These are phyloP conservation scores for Suillus paluster DNA, from an alignment of 768 basidiomycete species.

Conservation along the genomic window DNA sequence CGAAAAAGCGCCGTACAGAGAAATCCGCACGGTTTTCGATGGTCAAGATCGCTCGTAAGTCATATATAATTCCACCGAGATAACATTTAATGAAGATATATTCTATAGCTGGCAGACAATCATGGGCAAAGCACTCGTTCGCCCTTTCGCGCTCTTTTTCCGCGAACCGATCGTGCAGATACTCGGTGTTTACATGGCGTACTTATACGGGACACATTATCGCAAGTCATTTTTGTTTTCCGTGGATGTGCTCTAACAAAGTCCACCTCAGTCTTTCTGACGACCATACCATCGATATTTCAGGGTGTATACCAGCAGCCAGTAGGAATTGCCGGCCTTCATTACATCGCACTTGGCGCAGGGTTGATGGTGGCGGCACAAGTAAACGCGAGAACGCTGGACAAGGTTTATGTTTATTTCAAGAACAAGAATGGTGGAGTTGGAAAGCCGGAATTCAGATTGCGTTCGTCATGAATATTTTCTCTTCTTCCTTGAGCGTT, in stretches of 20 bases:
- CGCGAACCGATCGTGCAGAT: constrained; percentile 69
- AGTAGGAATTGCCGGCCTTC: constrained; percentile 38
- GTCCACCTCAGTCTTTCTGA: constrained; percentile 58
- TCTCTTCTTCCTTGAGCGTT: constrained; percentile 6
- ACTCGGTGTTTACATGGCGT: constrained; percentile 69
- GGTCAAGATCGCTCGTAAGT: constrained; percentile 48
- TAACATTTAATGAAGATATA: background rate
- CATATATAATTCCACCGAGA: background rate
- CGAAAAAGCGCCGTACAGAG: constrained; percentile 45
- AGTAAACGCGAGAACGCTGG: constrained; percentile 58
- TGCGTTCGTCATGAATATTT: constrained; percentile 39
- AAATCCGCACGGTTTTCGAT: constrained; percentile 55
- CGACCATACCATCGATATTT: constrained; percentile 65
- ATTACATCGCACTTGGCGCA: constrained; percentile 69
- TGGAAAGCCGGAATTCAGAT: constrained; percentile 58
- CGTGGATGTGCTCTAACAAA: background rate
- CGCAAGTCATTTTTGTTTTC: constrained; percentile 38
- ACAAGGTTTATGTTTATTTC: constrained; percentile 54
- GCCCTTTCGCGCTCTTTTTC: constrained; percentile 68
- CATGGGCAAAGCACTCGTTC: constrained; percentile 54
- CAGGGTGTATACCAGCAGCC: constrained; percentile 45
- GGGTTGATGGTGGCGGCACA: constrained; percentile 59
- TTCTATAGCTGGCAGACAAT: constrained; percentile 53
- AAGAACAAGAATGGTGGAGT: constrained; percentile 55
- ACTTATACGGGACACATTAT: constrained; percentile 67